Evolutionary conservation across 2,329 filamentous ascomycete genomes (phyloP), one percentile per base, ranked within the genome.

Genomic region (Talaromyces sp.): DNA sequence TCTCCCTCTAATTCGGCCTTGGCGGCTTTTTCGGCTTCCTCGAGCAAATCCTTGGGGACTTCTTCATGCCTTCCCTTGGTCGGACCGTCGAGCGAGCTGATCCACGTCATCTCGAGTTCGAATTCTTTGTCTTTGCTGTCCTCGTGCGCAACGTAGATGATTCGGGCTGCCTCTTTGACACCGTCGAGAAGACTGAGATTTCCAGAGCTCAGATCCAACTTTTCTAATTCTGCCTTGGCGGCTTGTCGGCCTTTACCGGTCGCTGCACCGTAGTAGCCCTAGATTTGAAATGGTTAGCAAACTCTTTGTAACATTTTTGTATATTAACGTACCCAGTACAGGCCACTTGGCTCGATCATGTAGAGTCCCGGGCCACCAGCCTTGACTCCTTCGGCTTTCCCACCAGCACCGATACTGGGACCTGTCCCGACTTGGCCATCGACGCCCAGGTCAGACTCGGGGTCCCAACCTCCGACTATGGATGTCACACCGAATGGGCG

Each of bases 91-190:
- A 87, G 77, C 57, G 84, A 85, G 77, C 92, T 97, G 75, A 97
- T 90, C 94, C 94, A 99, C 62, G 91, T 96, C 92, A 99, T 95
- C 81, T 99, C 94, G 62, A 99, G 83, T 85, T 99, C 94, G 72
- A 97, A 99, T 66, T 97, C 94, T 83, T 99, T 99, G 80, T 97
- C 94, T 81, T 97, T 97, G 83, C 93, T 97, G 77, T 99, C 94
- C 76, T 97, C 94, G 74, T 99, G 94, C 54, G 93, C 92, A 62
- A 96, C 86, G 75, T 97, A 95, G 78, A 99, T 97, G 78, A 99
- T 99, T 63, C 92, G 83, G 60, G 94, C 94, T 35, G 94, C 94
- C 81, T 97, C 90, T 83, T 96, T 97, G 71, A 99, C 91, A 56
- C 89, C 94, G 72, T 97, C 88, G 72, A 89, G 81, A 62, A 99